These are phyloP conservation scores for Metschnikowia sp. DNA, from an alignment of 805 yeast species.

Conservation along the genomic window DNA sequence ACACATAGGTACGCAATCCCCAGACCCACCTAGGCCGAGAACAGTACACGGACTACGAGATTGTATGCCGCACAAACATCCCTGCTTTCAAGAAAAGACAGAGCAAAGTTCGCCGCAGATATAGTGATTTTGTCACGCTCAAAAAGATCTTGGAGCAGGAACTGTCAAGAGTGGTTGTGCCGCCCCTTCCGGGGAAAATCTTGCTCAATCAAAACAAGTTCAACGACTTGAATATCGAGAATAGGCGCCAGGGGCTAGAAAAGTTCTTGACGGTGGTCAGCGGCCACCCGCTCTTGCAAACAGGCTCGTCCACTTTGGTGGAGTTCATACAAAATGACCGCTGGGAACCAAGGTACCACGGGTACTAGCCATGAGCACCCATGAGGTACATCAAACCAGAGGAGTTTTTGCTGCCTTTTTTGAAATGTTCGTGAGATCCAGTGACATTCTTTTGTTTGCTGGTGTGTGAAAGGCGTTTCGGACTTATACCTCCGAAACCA, in stretches of 20 bases:
- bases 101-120: conserved; percentile 77
- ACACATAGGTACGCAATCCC: conserved; percentile 56
- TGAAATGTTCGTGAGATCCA: too few relatives aligned
- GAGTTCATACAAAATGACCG: conserved; percentile 84
- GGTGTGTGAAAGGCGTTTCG: too few relatives aligned
- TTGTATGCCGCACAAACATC: conserved; percentile 83
- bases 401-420: too few relatives aligned
- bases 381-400: too few relatives aligned
- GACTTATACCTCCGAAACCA: too few relatives aligned
- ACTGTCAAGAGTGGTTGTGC: conserved; percentile 75
- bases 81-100: conserved; percentile 72
- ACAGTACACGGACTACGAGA: conserved; percentile 89
- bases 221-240: conserved; percentile 77
- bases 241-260: conserved; percentile 79
- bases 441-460: too few relatives aligned
- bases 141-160: conserved; percentile 72
- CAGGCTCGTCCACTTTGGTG: conserved; percentile 72
- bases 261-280: conserved; percentile 74
- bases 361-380: conserved; percentile 11
- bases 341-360: conserved; percentile 48
- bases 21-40: conserved; percentile 66
- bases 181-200: conserved; percentile 88
- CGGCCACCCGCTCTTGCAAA: conserved; percentile 90
- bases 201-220: conserved; percentile 64
- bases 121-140: conserved; percentile 85